Conservation (phyloP, 805 yeast genomes). For the Ogataea wickerhamii region DNA sequence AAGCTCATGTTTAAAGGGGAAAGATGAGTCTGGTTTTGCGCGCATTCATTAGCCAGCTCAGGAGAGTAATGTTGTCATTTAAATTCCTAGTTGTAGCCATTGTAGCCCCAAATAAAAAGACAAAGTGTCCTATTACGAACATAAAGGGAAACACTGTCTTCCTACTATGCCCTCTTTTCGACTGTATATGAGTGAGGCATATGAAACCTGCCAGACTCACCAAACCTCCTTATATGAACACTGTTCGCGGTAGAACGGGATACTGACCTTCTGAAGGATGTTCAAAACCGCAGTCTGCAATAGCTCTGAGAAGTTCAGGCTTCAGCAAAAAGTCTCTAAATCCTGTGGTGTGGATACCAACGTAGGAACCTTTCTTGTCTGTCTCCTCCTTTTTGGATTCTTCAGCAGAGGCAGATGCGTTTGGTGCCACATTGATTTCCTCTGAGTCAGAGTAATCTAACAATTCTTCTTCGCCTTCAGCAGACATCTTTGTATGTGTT, state of each 20-base stretch:
- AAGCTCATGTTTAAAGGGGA: too few relatives aligned
- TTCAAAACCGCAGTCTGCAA: slow-evolving; percentile 98
- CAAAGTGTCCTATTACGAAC: too few relatives aligned
- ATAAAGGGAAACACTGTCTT: too few relatives aligned
- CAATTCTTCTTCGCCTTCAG: slow-evolving; percentile 98
- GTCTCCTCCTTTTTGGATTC: slow-evolving; percentile 51
- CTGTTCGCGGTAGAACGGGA: slow-evolving; percentile 1
- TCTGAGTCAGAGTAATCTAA: slow-evolving; percentile 98
- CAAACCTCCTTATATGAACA: slow-evolving; percentile 1
- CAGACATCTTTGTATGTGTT: slow-evolving; percentile 53
- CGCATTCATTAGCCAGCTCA: too few relatives aligned
- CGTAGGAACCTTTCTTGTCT: slow-evolving; percentile 94
- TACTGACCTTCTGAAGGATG: slow-evolving; percentile 98
- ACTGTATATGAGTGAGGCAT: too few relatives aligned
- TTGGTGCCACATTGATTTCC: slow-evolving; percentile 76
- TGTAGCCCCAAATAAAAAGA: too few relatives aligned
- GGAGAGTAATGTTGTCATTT: too few relatives aligned
- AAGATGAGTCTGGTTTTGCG: too few relatives aligned
- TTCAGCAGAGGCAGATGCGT: slow-evolving; percentile 43
- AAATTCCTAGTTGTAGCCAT: too few relatives aligned
- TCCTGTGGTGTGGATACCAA: slow-evolving; percentile 97
- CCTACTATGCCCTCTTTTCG: too few relatives aligned
- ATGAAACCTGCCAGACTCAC: not conserved
- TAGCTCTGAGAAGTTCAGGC: slow-evolving; percentile 96
- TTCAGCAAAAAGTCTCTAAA: slow-evolving; percentile 95